Percentiles rank a stretch among this genome's conserved stretches.
Evolutionary conservation across 2,329 filamentous ascomycete species (phyloP).

Genomic region (Trichoderma lentiforme): DNA sequence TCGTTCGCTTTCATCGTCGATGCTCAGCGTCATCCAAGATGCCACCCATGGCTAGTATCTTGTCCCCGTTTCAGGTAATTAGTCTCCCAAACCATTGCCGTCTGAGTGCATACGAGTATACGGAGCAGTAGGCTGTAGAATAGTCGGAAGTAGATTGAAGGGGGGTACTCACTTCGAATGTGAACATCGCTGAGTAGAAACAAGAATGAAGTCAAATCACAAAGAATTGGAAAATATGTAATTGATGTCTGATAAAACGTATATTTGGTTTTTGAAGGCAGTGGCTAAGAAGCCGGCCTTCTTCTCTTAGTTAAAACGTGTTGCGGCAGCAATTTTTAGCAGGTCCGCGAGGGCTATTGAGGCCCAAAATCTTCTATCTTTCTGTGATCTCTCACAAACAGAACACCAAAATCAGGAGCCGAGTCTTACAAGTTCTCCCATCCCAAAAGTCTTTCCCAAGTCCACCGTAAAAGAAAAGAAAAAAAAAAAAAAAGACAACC

Average conservation of each 20-base stretch:
- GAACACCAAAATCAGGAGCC: conserved; percentile 6
- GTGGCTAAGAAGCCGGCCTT: neutral
- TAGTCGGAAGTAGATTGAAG: neutral
- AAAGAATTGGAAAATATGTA: neutral
- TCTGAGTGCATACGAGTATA: neutral
- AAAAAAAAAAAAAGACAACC: neutral
- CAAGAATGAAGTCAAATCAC: neutral
- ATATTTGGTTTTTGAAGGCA: conserved; percentile 16
- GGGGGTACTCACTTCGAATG: neutral
- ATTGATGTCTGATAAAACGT: conserved; percentile 15
- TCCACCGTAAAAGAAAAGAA: conserved; percentile 7
- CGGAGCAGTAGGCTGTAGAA: neutral
- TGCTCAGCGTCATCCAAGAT: neutral
- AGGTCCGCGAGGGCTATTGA: conserved; percentile 9
- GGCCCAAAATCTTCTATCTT: conserved; percentile 17
- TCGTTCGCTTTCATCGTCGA: neutral
- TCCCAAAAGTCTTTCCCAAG: neutral
- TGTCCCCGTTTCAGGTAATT: neutral
- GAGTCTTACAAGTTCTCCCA: neutral
- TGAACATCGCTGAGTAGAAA: neutral
- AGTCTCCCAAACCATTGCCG: neutral
- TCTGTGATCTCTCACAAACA: conserved; percentile 10
- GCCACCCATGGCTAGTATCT: neutral
- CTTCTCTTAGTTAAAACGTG: conserved; percentile 11
- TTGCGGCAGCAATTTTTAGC: conserved; percentile 14